Evolutionary conservation across 2,329 filamentous ascomycete genomes (phyloP).

Genomic region (Talaromyces sp.): DNA sequence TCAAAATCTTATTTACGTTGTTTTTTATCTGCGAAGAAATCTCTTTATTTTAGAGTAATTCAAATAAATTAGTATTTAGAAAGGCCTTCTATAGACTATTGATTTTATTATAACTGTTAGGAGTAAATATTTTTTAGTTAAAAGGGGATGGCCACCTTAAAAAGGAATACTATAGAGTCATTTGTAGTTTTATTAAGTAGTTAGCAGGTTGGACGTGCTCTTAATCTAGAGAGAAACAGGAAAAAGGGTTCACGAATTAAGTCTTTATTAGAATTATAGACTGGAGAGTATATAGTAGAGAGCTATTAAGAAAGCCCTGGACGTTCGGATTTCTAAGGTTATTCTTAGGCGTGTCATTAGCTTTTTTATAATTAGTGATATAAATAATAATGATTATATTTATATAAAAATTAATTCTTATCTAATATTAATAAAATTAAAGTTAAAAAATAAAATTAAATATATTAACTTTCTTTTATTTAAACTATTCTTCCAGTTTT

Average conservation of each 20-base stretch:
- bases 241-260: too few relatives aligned
- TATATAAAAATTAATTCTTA: slow-evolving; percentile 9
- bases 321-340: slow-evolving; percentile 13
- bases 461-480: slow-evolving; percentile 36
- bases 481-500: slow-evolving; percentile 34
- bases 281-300: slow-evolving; percentile 21
- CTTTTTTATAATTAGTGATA: slow-evolving; percentile 30
- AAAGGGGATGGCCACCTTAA: slow-evolving; percentile 26
- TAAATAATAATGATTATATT: slow-evolving; percentile 31
- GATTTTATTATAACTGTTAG: slow-evolving; percentile 22
- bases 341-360: slow-evolving; percentile 22
- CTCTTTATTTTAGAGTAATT: slow-evolving; percentile 11
- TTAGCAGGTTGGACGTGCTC: too few relatives aligned
- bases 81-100: slow-evolving; percentile 21
- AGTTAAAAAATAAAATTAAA: background rate
- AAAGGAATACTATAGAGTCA: too few relatives aligned
- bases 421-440: background rate
- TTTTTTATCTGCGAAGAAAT: too few relatives aligned
- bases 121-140: slow-evolving; percentile 27
- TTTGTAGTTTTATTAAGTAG: too few relatives aligned
- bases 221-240: too few relatives aligned
- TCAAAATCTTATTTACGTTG: too few relatives aligned
- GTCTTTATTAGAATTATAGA: too few relatives aligned
- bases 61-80: too few relatives aligned
- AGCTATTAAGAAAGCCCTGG: slow-evolving; percentile 15